phyloP scores from a whole-genome alignment of 352 stramenopile genomes.

The Pythium sukuiense region DNA sequence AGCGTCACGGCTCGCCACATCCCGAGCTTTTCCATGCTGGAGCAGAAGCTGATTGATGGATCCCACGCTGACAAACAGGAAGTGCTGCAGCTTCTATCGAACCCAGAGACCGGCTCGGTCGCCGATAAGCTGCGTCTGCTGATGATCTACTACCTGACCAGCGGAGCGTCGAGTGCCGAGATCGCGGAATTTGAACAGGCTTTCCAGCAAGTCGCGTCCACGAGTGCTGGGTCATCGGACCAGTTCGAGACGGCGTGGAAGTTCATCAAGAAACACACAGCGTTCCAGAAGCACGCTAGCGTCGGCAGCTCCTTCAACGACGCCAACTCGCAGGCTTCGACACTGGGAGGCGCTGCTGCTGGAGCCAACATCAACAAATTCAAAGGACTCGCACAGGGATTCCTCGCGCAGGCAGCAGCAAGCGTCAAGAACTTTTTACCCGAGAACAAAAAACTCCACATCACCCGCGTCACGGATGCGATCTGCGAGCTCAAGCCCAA shows the following conservation, averaged over 20 bases:
- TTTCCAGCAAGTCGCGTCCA: conserved; percentile 56
- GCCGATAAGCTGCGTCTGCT: conserved; percentile 84
- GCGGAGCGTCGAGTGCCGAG: conserved; percentile 59
- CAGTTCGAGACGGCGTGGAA: conserved; percentile 63
- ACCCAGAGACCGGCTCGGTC: conserved; percentile 60
- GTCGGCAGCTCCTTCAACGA: conserved; percentile 51
- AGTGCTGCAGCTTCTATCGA: conserved; percentile 66
- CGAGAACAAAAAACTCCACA: conserved; percentile 86
- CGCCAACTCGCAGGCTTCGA: conserved; percentile 16
- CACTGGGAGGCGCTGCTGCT: conserved; percentile 16
- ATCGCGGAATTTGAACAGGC: conserved; percentile 76
- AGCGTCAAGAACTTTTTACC: conserved; percentile 88
- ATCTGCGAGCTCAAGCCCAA: conserved; percentile 81
- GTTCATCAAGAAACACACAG: conserved; percentile 81
- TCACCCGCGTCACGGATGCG: conserved; percentile 77
- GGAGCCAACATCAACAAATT: conserved; percentile 75
- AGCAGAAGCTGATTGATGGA: conserved; percentile 86
- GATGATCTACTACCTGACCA: conserved; percentile 89
- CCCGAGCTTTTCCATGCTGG: conserved; percentile 81
- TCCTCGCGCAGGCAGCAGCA: conserved; percentile 73
- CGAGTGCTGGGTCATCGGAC: conserved; percentile 34
- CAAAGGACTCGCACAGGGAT: conserved; percentile 81
- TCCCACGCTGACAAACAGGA: conserved; percentile 70
- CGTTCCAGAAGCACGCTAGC: conserved; percentile 78
- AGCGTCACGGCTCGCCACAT: conserved; percentile 77